A percentile compares a stretch with the other conserved stretches of the same genome.
Conservation (phyloP, 139 green algal genomes). For the Gonium pectorale region DNA sequence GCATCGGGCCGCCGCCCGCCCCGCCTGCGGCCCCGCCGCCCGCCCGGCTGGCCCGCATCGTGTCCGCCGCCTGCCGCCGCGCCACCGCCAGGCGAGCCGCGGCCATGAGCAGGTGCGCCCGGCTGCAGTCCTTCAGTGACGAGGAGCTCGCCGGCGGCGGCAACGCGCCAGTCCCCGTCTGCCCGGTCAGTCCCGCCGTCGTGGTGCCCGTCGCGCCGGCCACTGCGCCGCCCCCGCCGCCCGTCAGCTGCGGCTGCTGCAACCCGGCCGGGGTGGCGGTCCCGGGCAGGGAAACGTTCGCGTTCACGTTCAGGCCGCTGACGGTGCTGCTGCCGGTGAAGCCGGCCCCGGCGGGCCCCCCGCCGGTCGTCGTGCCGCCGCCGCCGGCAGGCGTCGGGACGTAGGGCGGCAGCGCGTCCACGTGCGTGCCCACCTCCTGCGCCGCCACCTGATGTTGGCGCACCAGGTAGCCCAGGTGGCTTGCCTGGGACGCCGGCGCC, state of each 20-base stretch:
- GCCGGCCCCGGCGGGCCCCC: neutral
- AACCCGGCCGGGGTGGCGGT: too few relatives aligned
- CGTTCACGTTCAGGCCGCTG: too few relatives aligned
- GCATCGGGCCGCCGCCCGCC: neutral
- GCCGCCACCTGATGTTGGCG: slow-evolving; percentile 62
- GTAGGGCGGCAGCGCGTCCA: slow-evolving; percentile 43
- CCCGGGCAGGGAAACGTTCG: too few relatives aligned
- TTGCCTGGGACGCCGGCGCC: slow-evolving; percentile 27
- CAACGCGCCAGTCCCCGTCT: too few relatives aligned
- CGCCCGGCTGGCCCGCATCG: neutral
- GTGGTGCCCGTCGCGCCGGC: neutral
- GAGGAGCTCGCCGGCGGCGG: neutral
- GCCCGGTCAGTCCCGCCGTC: too few relatives aligned
- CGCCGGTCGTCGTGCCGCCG: neutral
- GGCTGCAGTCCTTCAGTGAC: slow-evolving; percentile 38
- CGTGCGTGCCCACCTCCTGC: slow-evolving; percentile 54
- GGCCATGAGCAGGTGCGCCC: slow-evolving; percentile 51
- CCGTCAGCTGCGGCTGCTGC: slow-evolving; percentile 8
- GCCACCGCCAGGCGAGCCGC: slow-evolving; percentile 52
- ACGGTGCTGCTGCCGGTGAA: neutral
- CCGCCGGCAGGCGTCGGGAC: neutral
- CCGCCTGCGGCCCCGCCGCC: neutral
- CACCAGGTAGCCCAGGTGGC: slow-evolving; percentile 59
- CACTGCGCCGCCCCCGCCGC: neutral
- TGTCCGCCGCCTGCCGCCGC: slow-evolving; percentile 34